A percentile compares a stretch with the other conserved stretches of the same genome.
Conservation (phyloP, 1,284 basidiomycete genomes). For the Chalciporus sp. region DNA sequence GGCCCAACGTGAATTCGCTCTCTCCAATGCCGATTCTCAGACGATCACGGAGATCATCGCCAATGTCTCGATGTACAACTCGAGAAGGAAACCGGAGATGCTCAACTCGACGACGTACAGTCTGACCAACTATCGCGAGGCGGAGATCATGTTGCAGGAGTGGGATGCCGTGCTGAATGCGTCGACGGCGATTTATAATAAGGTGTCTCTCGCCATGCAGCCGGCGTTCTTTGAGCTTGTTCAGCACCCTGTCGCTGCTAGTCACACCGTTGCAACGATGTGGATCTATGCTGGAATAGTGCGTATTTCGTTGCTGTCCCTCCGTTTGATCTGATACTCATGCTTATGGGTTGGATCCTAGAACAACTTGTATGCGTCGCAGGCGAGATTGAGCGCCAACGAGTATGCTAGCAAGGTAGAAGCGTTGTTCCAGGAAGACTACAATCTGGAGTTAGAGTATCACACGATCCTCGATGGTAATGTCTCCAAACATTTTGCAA, state of each 20-base stretch:
- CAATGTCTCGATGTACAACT: background rate
- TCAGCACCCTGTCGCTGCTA: constrained; percentile 53
- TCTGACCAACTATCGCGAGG: constrained; percentile 1
- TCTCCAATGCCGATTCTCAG: background rate
- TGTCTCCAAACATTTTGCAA: background rate
- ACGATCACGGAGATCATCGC: constrained; percentile 1
- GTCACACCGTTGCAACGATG: constrained; percentile 55
- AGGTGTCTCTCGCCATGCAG: constrained; percentile 40
- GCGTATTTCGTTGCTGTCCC: too few relatives aligned
- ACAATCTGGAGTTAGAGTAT: constrained; percentile 45
- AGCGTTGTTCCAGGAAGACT: constrained; percentile 60
- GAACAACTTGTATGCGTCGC: constrained; percentile 64
- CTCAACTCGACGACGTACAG: background rate
- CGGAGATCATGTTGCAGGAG: constrained; percentile 29
- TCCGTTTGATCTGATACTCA: background rate
- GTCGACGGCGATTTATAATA: background rate
- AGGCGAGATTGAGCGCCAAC: constrained; percentile 66
- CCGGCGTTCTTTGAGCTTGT: constrained; percentile 71
- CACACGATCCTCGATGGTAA: background rate
- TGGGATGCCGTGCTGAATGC: background rate
- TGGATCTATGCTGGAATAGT: constrained; percentile 50
- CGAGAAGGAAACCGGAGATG: background rate
- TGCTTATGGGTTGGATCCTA: constrained; percentile 29
- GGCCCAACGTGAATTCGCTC: constrained; percentile 1
- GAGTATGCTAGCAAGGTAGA: constrained; percentile 55